phyloP scores from a whole-genome alignment of 805 yeast species.

The Priceomyces medius region DNA sequence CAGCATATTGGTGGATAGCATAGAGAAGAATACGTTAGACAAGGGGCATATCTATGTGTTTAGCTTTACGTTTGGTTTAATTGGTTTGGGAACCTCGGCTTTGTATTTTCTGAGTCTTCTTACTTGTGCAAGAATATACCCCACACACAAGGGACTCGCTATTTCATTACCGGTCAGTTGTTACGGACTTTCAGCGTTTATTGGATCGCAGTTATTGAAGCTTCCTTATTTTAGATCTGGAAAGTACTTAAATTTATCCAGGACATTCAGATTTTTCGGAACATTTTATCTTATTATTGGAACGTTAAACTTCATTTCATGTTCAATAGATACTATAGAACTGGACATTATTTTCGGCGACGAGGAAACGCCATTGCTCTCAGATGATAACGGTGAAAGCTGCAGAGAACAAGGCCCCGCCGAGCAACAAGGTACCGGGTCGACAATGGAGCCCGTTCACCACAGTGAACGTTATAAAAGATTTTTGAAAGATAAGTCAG shows the following conservation, averaged over 20 bases:
- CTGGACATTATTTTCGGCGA: constrained; percentile 43
- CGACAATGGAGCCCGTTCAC: constrained; percentile 36
- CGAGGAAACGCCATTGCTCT: constrained; percentile 34
- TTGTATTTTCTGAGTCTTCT: constrained; percentile 68
- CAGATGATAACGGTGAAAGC: constrained; percentile 20
- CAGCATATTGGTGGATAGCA: constrained; percentile 19
- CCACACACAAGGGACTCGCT: constrained; percentile 71
- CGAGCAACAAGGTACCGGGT: constrained; percentile 18
- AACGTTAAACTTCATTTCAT: constrained; percentile 58
- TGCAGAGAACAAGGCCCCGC: neutral
- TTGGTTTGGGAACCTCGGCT: constrained; percentile 74
- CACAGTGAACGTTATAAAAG: constrained; percentile 33
- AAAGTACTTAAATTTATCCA: constrained; percentile 43
- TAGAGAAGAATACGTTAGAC: constrained; percentile 2
- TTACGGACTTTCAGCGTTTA: constrained; percentile 78
- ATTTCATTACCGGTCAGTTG: constrained; percentile 86
- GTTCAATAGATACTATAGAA: constrained; percentile 62
- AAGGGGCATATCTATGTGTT: constrained; percentile 19
- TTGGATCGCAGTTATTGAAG: constrained; percentile 64
- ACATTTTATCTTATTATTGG: constrained; percentile 57
- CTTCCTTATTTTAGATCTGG: constrained; percentile 33
- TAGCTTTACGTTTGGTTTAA: constrained; percentile 52
- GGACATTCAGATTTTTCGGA: constrained; percentile 54
- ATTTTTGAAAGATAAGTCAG: constrained; percentile 53
- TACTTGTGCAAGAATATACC: constrained; percentile 85